Conservation (phyloP, 2,329 filamentous ascomycete species). For the Fusarium sp. region DNA sequence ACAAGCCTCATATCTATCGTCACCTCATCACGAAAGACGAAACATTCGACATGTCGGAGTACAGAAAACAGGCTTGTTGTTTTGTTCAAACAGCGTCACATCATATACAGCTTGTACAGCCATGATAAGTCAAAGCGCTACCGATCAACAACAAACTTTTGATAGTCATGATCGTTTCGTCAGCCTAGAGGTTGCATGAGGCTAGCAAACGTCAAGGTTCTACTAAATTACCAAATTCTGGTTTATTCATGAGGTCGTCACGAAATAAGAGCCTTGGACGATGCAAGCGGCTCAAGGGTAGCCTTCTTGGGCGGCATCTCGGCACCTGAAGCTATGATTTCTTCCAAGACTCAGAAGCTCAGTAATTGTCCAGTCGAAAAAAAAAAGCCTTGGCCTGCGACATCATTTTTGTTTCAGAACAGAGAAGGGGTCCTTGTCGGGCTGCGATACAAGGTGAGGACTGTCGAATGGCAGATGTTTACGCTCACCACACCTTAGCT, state of each 20-base stretch:
- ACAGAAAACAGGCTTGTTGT: not conserved
- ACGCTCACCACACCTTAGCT: slow-evolving; percentile 24
- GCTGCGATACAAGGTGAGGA: slow-evolving; percentile 4
- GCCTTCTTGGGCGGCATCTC: slow-evolving; percentile 16
- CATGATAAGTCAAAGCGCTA: not conserved
- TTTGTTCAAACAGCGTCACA: not conserved
- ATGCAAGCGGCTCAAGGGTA: slow-evolving; percentile 36
- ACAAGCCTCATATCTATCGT: not conserved
- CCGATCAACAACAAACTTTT: slow-evolving; percentile 8
- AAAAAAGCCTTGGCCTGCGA: slow-evolving; percentile 17
- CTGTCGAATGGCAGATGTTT: slow-evolving; percentile 28
- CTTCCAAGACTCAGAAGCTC: not conserved
- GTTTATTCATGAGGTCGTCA: not conserved
- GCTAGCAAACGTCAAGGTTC: not conserved
- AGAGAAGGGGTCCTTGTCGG: slow-evolving; percentile 12
- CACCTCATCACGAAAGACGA: not conserved
- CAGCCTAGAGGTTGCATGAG: slow-evolving; percentile 9
- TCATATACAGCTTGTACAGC: not conserved
- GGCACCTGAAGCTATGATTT: slow-evolving; percentile 13
- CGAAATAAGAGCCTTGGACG: slow-evolving; percentile 28
- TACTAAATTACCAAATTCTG: not conserved
- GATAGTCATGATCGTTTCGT: slow-evolving; percentile 7
- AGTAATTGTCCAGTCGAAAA: slow-evolving; percentile 24
- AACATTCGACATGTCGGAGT: not conserved
- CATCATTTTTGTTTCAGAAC: slow-evolving; percentile 43